These are phyloP conservation scores for Corylus americana DNA, from an alignment of 306 rosid species.

Conservation along the genomic window DNA sequence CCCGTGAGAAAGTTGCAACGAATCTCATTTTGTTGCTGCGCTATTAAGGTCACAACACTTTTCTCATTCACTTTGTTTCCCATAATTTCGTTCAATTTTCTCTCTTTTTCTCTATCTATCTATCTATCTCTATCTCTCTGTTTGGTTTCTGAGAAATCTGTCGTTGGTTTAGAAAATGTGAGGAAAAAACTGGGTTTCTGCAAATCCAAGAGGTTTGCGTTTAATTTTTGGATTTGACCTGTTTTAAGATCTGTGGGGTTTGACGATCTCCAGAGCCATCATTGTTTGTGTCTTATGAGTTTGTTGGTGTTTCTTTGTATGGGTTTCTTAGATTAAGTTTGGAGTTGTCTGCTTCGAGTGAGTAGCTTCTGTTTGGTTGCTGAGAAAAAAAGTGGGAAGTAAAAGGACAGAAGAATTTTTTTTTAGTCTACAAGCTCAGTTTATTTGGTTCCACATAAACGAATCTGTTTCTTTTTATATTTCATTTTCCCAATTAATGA, in stretches of 20 bases:
- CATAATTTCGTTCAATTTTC: neutral
- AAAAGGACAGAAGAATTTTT: neutral
- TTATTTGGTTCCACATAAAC: neutral
- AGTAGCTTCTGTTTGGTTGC: neutral
- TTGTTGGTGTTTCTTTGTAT: neutral
- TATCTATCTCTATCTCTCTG: neutral
- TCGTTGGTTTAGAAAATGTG: neutral
- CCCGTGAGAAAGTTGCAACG: too few relatives aligned
- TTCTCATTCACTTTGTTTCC: neutral
- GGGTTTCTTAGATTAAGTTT: neutral
- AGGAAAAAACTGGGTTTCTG: neutral
- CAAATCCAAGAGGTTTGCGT: neutral
- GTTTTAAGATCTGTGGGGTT: neutral
- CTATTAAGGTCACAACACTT: neutral
- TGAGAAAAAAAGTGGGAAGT: neutral
- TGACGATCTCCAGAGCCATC: neutral
- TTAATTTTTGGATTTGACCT: neutral
- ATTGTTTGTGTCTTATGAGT: neutral
- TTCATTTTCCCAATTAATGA: neutral
- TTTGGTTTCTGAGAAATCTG: conserved; percentile 10
- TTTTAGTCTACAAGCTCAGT: neutral
- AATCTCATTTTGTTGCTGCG: neutral
- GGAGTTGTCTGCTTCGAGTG: neutral
- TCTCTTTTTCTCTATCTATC: neutral
- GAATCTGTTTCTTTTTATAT: neutral